Percentiles rank a stretch among this genome's conserved stretches.
These are phyloP conservation scores for Ceratocystis variospora DNA, from an alignment of 2,329 filamentous ascomycete genomes.

Conservation along the genomic window DNA sequence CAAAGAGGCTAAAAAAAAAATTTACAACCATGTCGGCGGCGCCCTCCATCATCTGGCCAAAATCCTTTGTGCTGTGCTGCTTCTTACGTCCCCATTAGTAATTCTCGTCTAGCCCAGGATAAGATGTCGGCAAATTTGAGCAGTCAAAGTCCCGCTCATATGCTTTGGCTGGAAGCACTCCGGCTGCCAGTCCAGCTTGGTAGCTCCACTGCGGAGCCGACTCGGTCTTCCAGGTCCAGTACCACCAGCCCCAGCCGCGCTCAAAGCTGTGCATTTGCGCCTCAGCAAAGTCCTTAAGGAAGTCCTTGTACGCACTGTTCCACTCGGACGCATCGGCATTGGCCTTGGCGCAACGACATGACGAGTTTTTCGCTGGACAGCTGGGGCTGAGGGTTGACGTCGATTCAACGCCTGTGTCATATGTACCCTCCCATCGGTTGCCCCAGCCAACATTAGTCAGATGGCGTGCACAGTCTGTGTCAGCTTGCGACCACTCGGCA, in stretches of 20 bases:
- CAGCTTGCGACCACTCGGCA: conserved; percentile 94
- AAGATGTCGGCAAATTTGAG: conserved; percentile 41
- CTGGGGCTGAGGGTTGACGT: conserved; percentile 53
- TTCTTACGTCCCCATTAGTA: background rate
- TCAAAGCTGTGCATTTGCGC: conserved; percentile 95
- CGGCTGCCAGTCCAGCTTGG: conserved; percentile 60
- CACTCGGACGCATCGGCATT: conserved; percentile 61
- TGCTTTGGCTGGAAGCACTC: conserved; percentile 64
- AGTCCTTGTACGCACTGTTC: conserved; percentile 63
- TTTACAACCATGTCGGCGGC: no score
- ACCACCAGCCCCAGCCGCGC: conserved; percentile 92
- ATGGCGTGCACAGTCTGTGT: conserved; percentile 79
- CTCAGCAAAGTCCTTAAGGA: conserved; percentile 78
- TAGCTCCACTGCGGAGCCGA: conserved; percentile 82
- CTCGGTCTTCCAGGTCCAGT: conserved; percentile 98
- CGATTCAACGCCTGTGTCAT: conserved; percentile 50
- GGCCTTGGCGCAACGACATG: conserved; percentile 60
- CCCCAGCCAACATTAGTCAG: conserved; percentile 85
- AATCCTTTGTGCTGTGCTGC: background rate
- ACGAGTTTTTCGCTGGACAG: conserved; percentile 53
- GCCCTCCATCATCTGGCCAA: background rate
- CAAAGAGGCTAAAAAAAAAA: no score
- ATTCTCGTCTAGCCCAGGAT: conserved; percentile 37
- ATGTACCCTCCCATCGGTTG: conserved; percentile 82
- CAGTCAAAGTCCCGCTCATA: conserved; percentile 60